Conservation (phyloP, 2,329 filamentous ascomycete species). For the Exophiala phaeomuriformis region DNA sequence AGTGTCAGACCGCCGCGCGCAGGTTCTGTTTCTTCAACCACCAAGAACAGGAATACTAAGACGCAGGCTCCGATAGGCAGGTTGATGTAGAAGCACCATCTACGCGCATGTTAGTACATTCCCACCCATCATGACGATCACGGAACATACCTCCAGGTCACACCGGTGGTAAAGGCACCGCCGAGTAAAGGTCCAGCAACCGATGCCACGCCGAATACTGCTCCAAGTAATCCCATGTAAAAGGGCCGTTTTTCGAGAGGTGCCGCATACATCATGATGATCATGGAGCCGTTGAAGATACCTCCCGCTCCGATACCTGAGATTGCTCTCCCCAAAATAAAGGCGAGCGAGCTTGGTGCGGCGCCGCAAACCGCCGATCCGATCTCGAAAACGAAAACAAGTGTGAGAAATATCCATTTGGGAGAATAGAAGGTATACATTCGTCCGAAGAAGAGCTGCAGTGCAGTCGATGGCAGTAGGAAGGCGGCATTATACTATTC, state of each 20-base stretch:
- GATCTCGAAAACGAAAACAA: slow-evolving; percentile 38
- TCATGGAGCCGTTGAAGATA: slow-evolving; percentile 35
- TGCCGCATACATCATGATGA: slow-evolving; percentile 36
- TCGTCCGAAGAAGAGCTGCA: slow-evolving; percentile 40
- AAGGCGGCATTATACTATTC: slow-evolving; percentile 39
- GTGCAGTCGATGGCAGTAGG: slow-evolving; percentile 39
- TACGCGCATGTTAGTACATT: background rate
- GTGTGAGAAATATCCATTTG: slow-evolving; percentile 39
- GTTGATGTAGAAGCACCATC: slow-evolving; percentile 44
- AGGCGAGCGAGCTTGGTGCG: slow-evolving; percentile 33
- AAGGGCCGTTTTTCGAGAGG: slow-evolving; percentile 35
- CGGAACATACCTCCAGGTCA: slow-evolving; percentile 37
- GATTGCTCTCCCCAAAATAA: slow-evolving; percentile 38
- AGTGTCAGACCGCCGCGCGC: slow-evolving; percentile 11
- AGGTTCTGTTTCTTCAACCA: slow-evolving; percentile 9
- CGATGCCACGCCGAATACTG: slow-evolving; percentile 35
- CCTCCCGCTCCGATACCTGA: slow-evolving; percentile 36
- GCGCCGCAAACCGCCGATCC: slow-evolving; percentile 36
- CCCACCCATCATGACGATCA: slow-evolving; percentile 30
- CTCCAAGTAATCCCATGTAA: slow-evolving; percentile 35
- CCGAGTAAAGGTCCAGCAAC: slow-evolving; percentile 40
- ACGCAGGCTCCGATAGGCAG: slow-evolving; percentile 40
- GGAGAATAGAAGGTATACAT: slow-evolving; percentile 39
- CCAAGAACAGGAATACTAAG: slow-evolving; percentile 27
- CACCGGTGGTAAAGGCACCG: slow-evolving; percentile 34